phyloP scores from a whole-genome alignment of 75 land plant genomes.

The Pinus albicaulis region DNA sequence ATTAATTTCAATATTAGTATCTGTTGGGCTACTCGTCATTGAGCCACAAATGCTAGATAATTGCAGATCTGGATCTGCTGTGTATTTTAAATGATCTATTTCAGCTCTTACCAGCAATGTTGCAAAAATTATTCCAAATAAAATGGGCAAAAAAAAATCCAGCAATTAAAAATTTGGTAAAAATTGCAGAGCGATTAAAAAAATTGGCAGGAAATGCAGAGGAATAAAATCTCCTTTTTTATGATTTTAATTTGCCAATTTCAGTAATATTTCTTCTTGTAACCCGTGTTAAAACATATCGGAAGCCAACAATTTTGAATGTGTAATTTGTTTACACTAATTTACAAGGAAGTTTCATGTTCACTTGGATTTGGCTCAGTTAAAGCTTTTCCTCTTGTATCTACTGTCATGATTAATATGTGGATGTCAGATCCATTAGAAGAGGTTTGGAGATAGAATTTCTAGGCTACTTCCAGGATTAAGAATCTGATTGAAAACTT shows the following conservation, averaged over 20 bases:
- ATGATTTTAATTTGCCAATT: too few species aligned
- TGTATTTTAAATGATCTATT: neutral
- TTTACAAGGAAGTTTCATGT: neutral
- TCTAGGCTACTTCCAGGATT: too few species aligned
- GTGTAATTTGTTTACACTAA: neutral
- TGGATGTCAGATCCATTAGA: neutral
- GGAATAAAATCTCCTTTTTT: too few species aligned
- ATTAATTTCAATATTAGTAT: neutral
- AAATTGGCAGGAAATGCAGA: too few species aligned
- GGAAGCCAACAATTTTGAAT: neutral
- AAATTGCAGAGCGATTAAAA: too few species aligned
- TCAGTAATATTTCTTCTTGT: too few species aligned
- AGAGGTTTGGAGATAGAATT: neutral
- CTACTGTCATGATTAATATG: neutral
- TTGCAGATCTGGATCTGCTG: conserved; percentile 6
- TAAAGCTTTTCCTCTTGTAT: neutral
- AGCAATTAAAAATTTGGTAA: too few species aligned
- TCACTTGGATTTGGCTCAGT: neutral
- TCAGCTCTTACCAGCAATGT: neutral
- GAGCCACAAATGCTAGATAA: neutral
- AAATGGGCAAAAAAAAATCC: too few species aligned
- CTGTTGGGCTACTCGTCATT: neutral
- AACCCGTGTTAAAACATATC: neutral
- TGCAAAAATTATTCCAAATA: neutral
- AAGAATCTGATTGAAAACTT: neutral